phyloP scores from a whole-genome alignment of 306 rosid species.

The Quercus bicolor region DNA sequence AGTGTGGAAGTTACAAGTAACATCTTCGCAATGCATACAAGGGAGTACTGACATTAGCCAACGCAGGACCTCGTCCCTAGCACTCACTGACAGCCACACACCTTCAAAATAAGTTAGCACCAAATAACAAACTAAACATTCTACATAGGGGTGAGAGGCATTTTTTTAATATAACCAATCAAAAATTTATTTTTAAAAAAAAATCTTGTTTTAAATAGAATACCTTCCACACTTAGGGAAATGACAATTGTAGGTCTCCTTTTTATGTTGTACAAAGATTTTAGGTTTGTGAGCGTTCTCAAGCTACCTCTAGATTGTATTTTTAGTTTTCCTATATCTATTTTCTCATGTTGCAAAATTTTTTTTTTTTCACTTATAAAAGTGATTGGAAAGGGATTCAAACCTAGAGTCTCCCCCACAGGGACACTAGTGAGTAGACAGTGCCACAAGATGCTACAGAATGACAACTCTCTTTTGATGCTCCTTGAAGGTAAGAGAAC shows the following conservation, averaged over 20 bases:
- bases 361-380: no score
- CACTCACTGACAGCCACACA: not conserved
- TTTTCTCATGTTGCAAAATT: not conserved
- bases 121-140: not conserved
- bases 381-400: no score
- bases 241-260: not conserved
- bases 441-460: not conserved
- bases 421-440: no score
- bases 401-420: no score
- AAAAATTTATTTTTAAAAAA: no score
- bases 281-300: not conserved
- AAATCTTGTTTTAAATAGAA: not conserved
- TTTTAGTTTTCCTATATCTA: not conserved
- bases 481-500: no score
- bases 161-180: no score
- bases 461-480: no score
- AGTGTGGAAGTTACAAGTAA: not conserved
- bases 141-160: not conserved
- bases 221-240: not conserved
- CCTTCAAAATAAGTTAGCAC: not conserved
- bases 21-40: not conserved
- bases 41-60: not conserved
- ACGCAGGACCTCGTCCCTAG: not conserved
- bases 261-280: not conserved
- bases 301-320: not conserved